Conservation (phyloP, 2,329 filamentous ascomycete genomes). For the Hysterium pulicare region DNA sequence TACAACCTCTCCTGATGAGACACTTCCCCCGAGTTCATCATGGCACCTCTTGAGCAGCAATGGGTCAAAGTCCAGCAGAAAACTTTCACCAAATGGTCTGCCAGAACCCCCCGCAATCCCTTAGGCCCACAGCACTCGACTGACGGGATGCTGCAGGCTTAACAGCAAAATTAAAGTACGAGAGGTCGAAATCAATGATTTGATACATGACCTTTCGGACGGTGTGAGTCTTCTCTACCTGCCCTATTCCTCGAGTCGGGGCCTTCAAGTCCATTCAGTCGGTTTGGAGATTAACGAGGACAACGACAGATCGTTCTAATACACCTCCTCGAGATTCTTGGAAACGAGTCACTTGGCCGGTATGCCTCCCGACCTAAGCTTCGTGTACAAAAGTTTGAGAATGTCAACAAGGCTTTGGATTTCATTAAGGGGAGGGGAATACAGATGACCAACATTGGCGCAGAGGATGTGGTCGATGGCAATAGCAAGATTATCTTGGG, state of each 20-base stretch:
- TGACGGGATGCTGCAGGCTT: conserved; percentile 58
- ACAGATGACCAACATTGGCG: conserved; percentile 97
- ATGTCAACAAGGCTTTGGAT: conserved; percentile 92
- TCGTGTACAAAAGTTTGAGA: conserved; percentile 95
- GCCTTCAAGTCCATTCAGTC: conserved; percentile 2
- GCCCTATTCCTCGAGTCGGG: conserved; percentile 1
- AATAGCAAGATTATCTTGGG: conserved; percentile 97
- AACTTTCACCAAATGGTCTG: conserved; percentile 96
- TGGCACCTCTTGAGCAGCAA: conserved; percentile 57
- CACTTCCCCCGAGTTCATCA: conserved; percentile 25
- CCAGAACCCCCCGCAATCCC: conserved; percentile 12
- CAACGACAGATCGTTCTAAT: conserved; percentile 76
- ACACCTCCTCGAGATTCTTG: conserved; percentile 94
- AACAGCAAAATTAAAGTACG: conserved; percentile 89
- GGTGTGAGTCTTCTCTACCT: conserved; percentile 63
- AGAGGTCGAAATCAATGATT: conserved; percentile 75
- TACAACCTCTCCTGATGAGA: conserved; percentile 18
- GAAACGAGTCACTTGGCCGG: conserved; percentile 87
- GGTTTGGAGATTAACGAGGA: conserved; percentile 7
- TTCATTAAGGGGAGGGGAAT: conserved; percentile 90
- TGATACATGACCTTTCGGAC: conserved; percentile 87
- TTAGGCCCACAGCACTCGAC: conserved; percentile 7
- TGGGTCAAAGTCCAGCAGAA: conserved; percentile 87
- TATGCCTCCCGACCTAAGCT: conserved; percentile 96
- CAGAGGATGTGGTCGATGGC: conserved; percentile 96